Base-by-base conservation (phyloP, 176 grass and related monocot species). In the Zoysia japonica region DNA sequence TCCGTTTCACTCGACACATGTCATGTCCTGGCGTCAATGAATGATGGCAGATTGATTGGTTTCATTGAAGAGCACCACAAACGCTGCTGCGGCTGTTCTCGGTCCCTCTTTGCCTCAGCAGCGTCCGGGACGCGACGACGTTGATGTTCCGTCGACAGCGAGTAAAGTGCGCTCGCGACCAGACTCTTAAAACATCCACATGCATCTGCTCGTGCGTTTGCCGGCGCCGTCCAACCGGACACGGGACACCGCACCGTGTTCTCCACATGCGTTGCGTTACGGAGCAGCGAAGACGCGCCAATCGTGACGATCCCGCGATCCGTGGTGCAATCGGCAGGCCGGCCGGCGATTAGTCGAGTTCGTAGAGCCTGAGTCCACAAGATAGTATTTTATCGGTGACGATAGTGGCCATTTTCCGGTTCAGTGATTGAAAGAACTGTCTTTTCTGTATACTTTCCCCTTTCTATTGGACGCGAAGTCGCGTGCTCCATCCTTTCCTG, bases 21-120 rank as follows among this genome's bases (percentile, higher is more conserved):
- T 0, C 28, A 47, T 54, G 68, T 14, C 3, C 19, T 1, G 0
- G 20, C n/a, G 5, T 59, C 55, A 13, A 2, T 35, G 7, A 0
- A 49, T 9, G 57, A 46, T 11, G 46, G 44, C 61, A 55, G 63
- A 70, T 63, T 50, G 49, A 72, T 87, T 68, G 65, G 35, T n/a
- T 42, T 49, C 38, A 79, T 28, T 52, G 61, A 16, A 17, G 68
- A 8, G 60, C 54, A 11, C 37, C 43, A 44, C 57, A 4, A 15
- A 41, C 44, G 70, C 6, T 52, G 78, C 16, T 19, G 40, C 1
- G 5, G 12, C 14, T n/a, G 55, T 19, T 75, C 11, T 84, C 20
- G 42, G 41, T 17, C 44, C 0, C 37, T 36, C 66, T 28, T 28
- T 28, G 28, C 28, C 28, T 28, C 28, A 28, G 28, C 28, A 28